Conservation (phyloP, 768 basidiomycete species). For the Boletellus emodensis region DNA sequence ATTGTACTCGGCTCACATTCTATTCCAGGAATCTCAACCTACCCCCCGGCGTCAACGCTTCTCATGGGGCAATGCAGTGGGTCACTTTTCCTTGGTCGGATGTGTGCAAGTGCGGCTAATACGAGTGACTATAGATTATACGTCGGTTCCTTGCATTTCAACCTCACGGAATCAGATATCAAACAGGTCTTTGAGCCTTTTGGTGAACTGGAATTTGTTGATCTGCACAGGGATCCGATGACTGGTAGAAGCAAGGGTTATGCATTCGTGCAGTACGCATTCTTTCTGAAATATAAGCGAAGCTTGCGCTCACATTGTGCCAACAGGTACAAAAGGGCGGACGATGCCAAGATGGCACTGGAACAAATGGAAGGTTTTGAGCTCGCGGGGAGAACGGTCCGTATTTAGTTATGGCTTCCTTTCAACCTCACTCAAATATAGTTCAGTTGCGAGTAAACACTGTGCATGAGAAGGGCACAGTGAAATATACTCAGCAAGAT, state of each 20-base stretch:
- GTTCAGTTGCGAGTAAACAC: constrained; percentile 81
- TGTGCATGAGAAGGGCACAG: constrained; percentile 85
- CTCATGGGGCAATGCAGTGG: constrained; percentile 81
- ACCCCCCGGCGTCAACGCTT: constrained; percentile 78
- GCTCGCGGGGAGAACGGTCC: constrained; percentile 89
- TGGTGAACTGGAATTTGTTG: constrained; percentile 96
- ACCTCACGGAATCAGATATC: constrained; percentile 94
- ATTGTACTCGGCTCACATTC: constrained; percentile 9
- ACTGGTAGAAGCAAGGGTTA: constrained; percentile 97
- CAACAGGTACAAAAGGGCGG: constrained; percentile 79
- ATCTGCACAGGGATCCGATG: constrained; percentile 92
- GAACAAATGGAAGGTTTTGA: constrained; percentile 99
- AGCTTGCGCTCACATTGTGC: constrained; percentile 1
- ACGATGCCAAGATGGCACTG: constrained; percentile 94
- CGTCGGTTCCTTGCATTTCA: constrained; percentile 95
- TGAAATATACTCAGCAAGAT: constrained; percentile 70
- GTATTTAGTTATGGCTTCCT: constrained; percentile 3
- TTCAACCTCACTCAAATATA: constrained; percentile 14
- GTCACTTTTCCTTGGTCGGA: constrained; percentile 33
- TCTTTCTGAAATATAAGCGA: background rate
- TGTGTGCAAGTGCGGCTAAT: constrained; percentile 11
- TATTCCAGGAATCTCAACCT: constrained; percentile 66
- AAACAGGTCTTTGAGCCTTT: constrained; percentile 99
- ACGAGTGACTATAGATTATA: constrained; percentile 61
- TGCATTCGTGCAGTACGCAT: constrained; percentile 88